These are phyloP conservation scores for Venturia effusa DNA, from an alignment of 2,329 filamentous ascomycete genomes.

Conservation along the genomic window DNA sequence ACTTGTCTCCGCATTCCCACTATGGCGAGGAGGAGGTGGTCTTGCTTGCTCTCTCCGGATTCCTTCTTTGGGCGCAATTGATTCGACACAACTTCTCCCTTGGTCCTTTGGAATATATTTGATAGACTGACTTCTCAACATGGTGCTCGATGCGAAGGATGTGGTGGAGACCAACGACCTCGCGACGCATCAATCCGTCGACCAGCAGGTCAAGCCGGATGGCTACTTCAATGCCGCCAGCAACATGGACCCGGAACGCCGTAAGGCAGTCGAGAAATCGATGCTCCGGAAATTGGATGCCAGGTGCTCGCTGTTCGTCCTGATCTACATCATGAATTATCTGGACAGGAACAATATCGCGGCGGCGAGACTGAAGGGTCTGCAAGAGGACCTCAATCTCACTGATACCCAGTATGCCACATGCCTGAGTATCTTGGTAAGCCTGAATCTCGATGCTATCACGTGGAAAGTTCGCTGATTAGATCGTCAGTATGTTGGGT, in stretches of 20 bases:
- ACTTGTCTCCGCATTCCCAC: neutral
- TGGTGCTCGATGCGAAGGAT: neutral
- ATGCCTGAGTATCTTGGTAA: slow-evolving; percentile 32
- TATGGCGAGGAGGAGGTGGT: neutral
- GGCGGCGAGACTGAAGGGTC: slow-evolving; percentile 44
- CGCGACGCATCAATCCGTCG: neutral
- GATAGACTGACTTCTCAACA: neutral
- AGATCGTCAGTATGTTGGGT: slow-evolving; percentile 39
- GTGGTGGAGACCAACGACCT: neutral
- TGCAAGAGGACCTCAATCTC: slow-evolving; percentile 43
- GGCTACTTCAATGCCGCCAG: slow-evolving; percentile 1
- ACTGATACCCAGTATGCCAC: slow-evolving; percentile 47
- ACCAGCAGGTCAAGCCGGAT: neutral
- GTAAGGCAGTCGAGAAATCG: slow-evolving; percentile 22
- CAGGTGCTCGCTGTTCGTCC: slow-evolving; percentile 20
- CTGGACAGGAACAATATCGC: slow-evolving; percentile 58
- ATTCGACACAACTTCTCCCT: neutral
- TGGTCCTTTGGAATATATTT: neutral
- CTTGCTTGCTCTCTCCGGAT: neutral
- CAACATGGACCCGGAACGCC: slow-evolving; percentile 20
- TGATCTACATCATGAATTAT: slow-evolving; percentile 29
- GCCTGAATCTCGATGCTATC: neutral
- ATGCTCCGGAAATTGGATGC: slow-evolving; percentile 25
- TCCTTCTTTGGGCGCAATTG: neutral
- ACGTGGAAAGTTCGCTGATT: slow-evolving; percentile 37